Base-by-base conservation (phyloP, 345 rosid species). In the Salix caprea region DNA sequence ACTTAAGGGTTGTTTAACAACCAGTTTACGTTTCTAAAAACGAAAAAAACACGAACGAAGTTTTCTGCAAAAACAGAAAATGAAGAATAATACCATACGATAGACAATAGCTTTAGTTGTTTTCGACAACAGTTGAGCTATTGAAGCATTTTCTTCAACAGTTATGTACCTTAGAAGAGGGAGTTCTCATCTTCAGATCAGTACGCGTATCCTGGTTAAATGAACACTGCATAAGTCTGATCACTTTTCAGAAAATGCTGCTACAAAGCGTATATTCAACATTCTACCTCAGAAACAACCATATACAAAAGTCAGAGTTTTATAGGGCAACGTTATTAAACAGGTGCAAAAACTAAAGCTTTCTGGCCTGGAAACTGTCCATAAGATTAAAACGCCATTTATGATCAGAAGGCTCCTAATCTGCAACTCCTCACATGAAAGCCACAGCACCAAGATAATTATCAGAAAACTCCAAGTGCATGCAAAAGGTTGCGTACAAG, bases 381-480 rank as follows among this genome's bases (percentile, higher is more conserved):
- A 52, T n/a, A 60, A 36, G 32, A 68, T 69, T 46, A 26, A 65
- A 68, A 60, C 54, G 69, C 11, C 54, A 37, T 64, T 23, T 61
- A 21, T 65, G 50, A 19, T 34, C 77, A 76, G 26, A 40, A 67
- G 42, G 58, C n/a, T 28, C 39, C 71, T 16, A 75, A 68, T 16
- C 19, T 8, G 72, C 7, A 46, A 68, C 28, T 58, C 50, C 32
- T 67, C 66, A 15, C 15, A 24, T 58, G 39, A 16, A n/a, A 54
- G 12, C 67, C 78, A 32, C 23, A 40, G 30, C 24, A 52, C 58
- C 42, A 42, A 37, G 52, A 42, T 14, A 2, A 44, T 15, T 56
- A 76, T 60, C 58, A 73, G 23, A 76, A 56, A 60, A 65, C 70
- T 69, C 16, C 58, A 54, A 79, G 30, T 6, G 34, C 44, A 56